A percentile compares a stretch with the other conserved stretches of the same genome.
These are phyloP conservation scores for Taxillus chinensis DNA, from an alignment of 164 flowering plant species.

Conservation along the genomic window DNA sequence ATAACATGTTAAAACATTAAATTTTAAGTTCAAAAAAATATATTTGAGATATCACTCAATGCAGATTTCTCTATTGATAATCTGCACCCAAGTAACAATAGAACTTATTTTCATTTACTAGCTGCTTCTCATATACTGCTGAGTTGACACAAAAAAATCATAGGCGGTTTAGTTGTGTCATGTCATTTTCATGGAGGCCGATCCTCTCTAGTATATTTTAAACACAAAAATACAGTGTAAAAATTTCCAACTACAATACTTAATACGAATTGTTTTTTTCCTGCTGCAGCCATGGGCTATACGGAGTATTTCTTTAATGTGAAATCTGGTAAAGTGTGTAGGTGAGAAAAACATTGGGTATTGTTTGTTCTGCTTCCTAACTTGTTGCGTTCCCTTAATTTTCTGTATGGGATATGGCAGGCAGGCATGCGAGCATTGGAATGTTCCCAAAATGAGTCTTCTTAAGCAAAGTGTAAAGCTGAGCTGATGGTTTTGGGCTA, in stretches of 20 bases:
- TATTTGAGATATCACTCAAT: too few species aligned
- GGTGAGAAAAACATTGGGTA: slow-evolving; percentile 23
- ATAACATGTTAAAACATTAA: too few species aligned
- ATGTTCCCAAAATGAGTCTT: slow-evolving; percentile 88
- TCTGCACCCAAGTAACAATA: too few species aligned
- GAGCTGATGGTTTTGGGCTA: slow-evolving; percentile 24
- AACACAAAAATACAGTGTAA: too few species aligned
- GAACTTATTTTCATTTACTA: too few species aligned
- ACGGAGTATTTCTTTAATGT: slow-evolving; percentile 76
- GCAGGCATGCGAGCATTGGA: slow-evolving; percentile 96
- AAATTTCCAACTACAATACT: too few species aligned
- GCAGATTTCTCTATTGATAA: too few species aligned
- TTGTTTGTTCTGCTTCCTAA: too few species aligned
- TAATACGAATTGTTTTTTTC: not conserved
- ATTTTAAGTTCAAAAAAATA: too few species aligned
- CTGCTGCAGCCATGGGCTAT: slow-evolving; percentile 73
- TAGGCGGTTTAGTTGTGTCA: slow-evolving; percentile 79
- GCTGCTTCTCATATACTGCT: too few species aligned
- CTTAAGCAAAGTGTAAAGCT: slow-evolving; percentile 76
- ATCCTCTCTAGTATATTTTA: slow-evolving; percentile 71
- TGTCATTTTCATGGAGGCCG: slow-evolving; percentile 91
- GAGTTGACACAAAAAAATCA: too few species aligned
- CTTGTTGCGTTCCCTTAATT: too few species aligned
- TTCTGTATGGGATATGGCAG: slow-evolving; percentile 29
- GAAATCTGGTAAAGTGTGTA: slow-evolving; percentile 77